These are phyloP conservation scores for Lanzia echinophila DNA, from an alignment of 2,329 filamentous ascomycete species.

Conservation along the genomic window DNA sequence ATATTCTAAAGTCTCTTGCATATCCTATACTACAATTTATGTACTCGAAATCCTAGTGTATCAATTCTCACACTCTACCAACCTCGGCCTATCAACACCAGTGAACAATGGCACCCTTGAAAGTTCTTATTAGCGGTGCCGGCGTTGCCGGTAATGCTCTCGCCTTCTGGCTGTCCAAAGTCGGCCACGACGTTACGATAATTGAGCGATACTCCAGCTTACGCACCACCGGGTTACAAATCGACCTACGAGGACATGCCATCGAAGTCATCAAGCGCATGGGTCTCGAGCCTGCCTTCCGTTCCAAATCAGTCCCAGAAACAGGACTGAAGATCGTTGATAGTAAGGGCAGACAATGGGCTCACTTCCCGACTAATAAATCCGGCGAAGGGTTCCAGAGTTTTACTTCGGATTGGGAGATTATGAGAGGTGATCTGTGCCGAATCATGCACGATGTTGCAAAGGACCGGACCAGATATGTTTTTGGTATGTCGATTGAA, in stretches of 20 bases:
- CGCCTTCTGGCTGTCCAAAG: conserved; percentile 42
- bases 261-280: conserved; percentile 35
- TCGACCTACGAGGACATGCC: conserved; percentile 44
- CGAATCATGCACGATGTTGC: conserved; percentile 35
- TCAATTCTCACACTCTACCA: too few relatives aligned
- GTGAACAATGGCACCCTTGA: too few relatives aligned
- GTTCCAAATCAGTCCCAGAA: conserved; percentile 34
- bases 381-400: conserved; percentile 17
- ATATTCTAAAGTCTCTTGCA: too few relatives aligned
- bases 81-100: too few relatives aligned
- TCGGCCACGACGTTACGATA: conserved; percentile 33
- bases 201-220: conserved; percentile 37
- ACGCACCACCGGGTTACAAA: conserved; percentile 42
- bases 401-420: conserved; percentile 40
- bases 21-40: too few relatives aligned
- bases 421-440: conserved; percentile 38
- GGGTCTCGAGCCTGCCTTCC: conserved; percentile 36
- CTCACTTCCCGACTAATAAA: conserved; percentile 32
- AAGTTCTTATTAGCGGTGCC: conserved; percentile 31
- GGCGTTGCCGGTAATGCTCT: conserved; percentile 36
- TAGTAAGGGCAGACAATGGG: conserved; percentile 33
- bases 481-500: conserved; percentile 1
- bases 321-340: conserved; percentile 39
- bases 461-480: conserved; percentile 17
- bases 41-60: too few relatives aligned